Percentiles rank a stretch among this genome's conserved stretches.
These are phyloP conservation scores for Xylaria arbuscula DNA, from an alignment of 2,329 filamentous ascomycete species.

Conservation along the genomic window DNA sequence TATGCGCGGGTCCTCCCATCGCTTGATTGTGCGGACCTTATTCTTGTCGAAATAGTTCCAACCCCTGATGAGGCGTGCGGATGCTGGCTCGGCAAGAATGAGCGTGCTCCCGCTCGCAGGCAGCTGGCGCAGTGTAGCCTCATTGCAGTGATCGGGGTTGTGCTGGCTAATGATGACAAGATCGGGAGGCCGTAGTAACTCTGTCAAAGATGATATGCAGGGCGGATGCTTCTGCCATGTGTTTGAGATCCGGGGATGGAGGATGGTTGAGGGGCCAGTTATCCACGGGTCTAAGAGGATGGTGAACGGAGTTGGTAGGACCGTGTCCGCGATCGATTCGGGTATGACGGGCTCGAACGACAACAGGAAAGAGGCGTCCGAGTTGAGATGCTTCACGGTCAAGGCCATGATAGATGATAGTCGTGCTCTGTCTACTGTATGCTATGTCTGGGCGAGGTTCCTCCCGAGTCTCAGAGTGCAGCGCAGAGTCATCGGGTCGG, in stretches of 20 bases:
- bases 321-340: conserved; percentile 49
- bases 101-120: conserved; percentile 64
- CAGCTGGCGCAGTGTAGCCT: conserved; percentile 74
- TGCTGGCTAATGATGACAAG: conserved; percentile 60
- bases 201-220: conserved; percentile 64
- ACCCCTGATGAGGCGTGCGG: conserved; percentile 71
- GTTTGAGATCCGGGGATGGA: conserved; percentile 70
- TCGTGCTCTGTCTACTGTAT: not conserved
- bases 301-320: conserved; percentile 65
- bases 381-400: conserved; percentile 71
- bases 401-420: conserved; percentile 64
- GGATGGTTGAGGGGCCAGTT: conserved; percentile 67
- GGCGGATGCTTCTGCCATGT: conserved; percentile 65
- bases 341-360: conserved; percentile 68
- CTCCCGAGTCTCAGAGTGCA: conserved; percentile 18
- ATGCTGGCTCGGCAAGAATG: conserved; percentile 73
- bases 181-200: conserved; percentile 58
- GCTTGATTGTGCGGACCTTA: conserved; percentile 58
- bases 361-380: conserved; percentile 73
- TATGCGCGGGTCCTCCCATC: conserved; percentile 58
- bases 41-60: conserved; percentile 75
- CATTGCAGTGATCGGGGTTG: conserved; percentile 75
- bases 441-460: conserved; percentile 12
- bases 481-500: conserved; percentile 38
- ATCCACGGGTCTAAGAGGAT: conserved; percentile 81